Base-by-base conservation (phyloP, 2,329 filamentous ascomycete genomes). In the Fusarium aywerte region DNA sequence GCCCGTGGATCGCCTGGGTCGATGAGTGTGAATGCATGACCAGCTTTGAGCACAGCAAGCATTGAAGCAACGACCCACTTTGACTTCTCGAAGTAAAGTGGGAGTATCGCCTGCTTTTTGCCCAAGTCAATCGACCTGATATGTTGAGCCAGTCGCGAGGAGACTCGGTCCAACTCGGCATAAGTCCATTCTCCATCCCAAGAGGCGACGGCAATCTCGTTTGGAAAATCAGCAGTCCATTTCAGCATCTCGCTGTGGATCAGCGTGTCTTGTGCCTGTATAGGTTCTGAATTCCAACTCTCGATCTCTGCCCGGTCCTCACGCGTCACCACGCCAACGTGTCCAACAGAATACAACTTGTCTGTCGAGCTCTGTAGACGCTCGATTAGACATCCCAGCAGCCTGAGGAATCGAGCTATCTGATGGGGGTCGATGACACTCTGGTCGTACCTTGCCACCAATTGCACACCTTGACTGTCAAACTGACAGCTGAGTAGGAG, bases 61-160 rank as follows among this genome's bases (percentile, higher is more conserved):
- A 65, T 55, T 12, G 59, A 45, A 2, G 45, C 59, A 0, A 59
- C 21, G 4, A 58, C 48, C 62, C 62, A 65, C 32, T 63, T 63
- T 1, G 62, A 63, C 25, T 65, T 65, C n/a, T 65, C 40, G 8
- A 63, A 63, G 31, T 45, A 63, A 1, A 63, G 12, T 0, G 62
- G 62, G 2, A 65, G 18, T 21, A 58, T 54, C 0, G 7, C 49
- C 1, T 61, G 43, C 25, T 53, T 11, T 12, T 33, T 25, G 3
- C 16, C 45, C 11, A 33, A 3, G 12, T 13, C 25, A 1, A 40
- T 44, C 0, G 36, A 12, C 29, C 20, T 44, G 6, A 63, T 61
- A 4, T 51, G 33, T 0, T 13, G 16, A 0, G 60, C 57, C 1
- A 63, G 15, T 0, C 57, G 49, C 0, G 60, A 61, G 0, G 57